phyloP scores from a whole-genome alignment of 352 stramenopile genomes.

The Globisporangium alternatum region DNA sequence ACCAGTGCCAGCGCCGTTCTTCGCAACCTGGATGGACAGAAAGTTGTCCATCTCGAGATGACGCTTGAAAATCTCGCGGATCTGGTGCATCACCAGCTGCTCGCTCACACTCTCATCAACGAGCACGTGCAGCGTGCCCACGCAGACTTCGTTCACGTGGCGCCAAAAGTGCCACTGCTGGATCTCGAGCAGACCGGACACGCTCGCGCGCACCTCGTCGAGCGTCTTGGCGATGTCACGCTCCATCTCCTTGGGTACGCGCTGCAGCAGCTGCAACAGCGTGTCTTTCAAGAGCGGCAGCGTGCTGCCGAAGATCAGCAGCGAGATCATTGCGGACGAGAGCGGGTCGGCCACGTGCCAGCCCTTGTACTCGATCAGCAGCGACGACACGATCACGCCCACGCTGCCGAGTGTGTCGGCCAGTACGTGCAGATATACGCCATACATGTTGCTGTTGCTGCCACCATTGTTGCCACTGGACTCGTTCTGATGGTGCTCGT shows the following conservation, averaged over 20 bases:
- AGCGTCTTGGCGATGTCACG: conserved; percentile 40
- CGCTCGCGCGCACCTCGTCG: conserved; percentile 37
- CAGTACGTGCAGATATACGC: conserved; percentile 88
- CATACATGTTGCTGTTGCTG: conserved; percentile 89
- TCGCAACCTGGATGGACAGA: conserved; percentile 62
- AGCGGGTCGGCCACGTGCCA: conserved; percentile 84
- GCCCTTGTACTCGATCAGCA: conserved; percentile 81
- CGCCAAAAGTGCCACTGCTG: conserved; percentile 77
- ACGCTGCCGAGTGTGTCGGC: conserved; percentile 88
- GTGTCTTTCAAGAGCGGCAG: conserved; percentile 76
- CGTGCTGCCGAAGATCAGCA: conserved; percentile 85
- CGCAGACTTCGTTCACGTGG: conserved; percentile 54
- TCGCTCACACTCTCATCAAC: conserved; percentile 44
- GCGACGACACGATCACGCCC: conserved; percentile 85
- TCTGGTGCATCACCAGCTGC: conserved; percentile 52
- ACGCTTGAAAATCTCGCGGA: conserved; percentile 42
- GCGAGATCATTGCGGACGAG: conserved; percentile 78
- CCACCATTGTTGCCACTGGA: conserved; percentile 8
- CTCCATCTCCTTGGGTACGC: conserved; percentile 57
- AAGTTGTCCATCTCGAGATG: conserved; percentile 44
- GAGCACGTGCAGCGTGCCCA: conserved; percentile 60
- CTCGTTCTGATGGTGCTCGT: not conserved
- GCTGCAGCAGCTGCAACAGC: conserved; percentile 66
- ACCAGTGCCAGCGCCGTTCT: conserved; percentile 25
- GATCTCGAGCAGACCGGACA: conserved; percentile 43